Base-by-base conservation (phyloP, 768 basidiomycete species). In the Trametes meyenii region DNA sequence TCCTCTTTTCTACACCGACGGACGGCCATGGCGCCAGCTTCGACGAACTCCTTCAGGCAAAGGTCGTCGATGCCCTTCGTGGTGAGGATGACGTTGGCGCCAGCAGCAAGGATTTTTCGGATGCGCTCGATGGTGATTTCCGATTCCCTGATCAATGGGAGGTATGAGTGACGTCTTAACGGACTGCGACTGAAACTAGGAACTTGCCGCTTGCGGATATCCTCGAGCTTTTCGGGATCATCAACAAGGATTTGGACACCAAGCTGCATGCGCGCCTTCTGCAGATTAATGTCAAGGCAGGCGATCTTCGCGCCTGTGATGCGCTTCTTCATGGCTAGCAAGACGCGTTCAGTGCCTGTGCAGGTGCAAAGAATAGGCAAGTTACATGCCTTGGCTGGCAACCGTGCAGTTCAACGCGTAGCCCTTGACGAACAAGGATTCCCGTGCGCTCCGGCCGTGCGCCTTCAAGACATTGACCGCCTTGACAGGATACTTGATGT, bases 51-150 rank as follows among this genome's bases (percentile, higher is more conserved):
- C 74, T 99, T 99, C 68, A 98, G 78, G 74, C 95, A 98, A 17
- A 98, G 81, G 72, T 99, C 97, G 69, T 99, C 97, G 67, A 98
- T 99, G 39, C 97, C 97, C 75, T 98, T 98, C 13, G 97, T 98
- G 14, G 97, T 99, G 58, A 98, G 77, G 43, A 98, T 87, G 62
- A 98, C 97, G 70, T 98, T 98, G 35, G 97, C 97, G 36, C 97
- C 97, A 14, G 96, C 84, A 5, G 89, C 94, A 62, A 99, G 81
- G 68, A 98, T 96, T 81, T 98, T 98, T 64, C 94, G 87, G 67
- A 98, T 90, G 55, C 95, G 85, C 76, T 98, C 97, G 42, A 98
- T 79, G 1, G 93, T 96, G 68, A 99, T 98, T 71, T 98, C 97
- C 17, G 92, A 82, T 78, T 99, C 97, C 63, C 96, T 96, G 65